Base-by-base conservation (phyloP, 2,329 filamentous ascomycete species). In the Claviceps monticola region DNA sequence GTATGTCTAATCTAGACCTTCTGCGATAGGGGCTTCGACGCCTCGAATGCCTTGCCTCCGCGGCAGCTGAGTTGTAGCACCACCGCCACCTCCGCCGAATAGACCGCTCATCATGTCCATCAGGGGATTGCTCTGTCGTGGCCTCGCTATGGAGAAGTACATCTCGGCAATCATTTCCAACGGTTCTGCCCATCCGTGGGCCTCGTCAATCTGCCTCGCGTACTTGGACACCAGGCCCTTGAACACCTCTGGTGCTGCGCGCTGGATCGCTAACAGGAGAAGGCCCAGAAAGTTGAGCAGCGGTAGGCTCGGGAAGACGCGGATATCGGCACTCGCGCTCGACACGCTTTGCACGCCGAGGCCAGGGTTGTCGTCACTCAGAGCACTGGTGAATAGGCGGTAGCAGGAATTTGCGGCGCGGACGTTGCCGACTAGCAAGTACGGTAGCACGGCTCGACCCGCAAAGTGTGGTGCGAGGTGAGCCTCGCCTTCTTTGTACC, bases 71-170 rank as follows among this genome's bases (percentile, higher is more conserved):
- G 62, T 58, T n/a, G 76, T 59, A 16, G 58, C 74, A 26, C 75
- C 78, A 29, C 21, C 43, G 6, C 82, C 84, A 19, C 88, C 84
- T 19, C 88, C 88, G 48, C 90, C 90, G 62, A 98, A 86, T 75
- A 98, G 80, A 56, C 82, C 90, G 47, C 89, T 90, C 86, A 98
- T 94, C 90, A 98, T 97, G 65, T 98, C 93, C 69, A 97, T 81
- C 67, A 98, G 73, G 3, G 90, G 90, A 67, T 97, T 97, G 57
- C 84, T 86, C 72, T 95, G 88, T 61, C 85, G 79, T 46, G 90
- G 91, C 63, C 89, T 84, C 71, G 83, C 80, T 65, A 98, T 94
- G 38, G 83, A 83, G 70, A 98, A 98, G 73, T 97, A 98, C 80
- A 95, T 90, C 72, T 98, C 91, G 48, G 86, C 91, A 60, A 98